Base-by-base conservation (phyloP, 495 filamentous ascomycete genomes). In the Tuber calosporum region DNA sequence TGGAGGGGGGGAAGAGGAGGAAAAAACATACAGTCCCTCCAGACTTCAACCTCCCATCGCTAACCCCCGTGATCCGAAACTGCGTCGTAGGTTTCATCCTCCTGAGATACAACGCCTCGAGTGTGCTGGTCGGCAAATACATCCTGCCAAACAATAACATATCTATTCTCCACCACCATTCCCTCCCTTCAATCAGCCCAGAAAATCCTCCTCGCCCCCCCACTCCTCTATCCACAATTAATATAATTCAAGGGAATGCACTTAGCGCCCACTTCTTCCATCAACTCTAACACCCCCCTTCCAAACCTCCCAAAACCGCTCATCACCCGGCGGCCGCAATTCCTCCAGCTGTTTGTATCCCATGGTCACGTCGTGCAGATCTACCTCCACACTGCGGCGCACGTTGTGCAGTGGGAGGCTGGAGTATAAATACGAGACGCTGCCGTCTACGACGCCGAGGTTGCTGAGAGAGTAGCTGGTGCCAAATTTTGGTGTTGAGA, bases 61-160 rank as follows among this genome's bases (percentile, higher is more conserved):
- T 96, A 34, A 96, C 94, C 67, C 92, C 91, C 36, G 89, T 90
- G 38, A 97, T 82, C 69, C 91, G 91, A 40, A 97, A 81, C 77
- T 97, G 93, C 73, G 90, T 86, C 8, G 89, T 91, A 2, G 92
- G 90, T 58, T 89, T 90, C 68, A 97, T 84, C 53, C 96, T 88
- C 66, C 91, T 89, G 58, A 98, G 84, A 81, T 97, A 93, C 58
- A 98, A 84, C 5, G 91, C 94, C 83, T 97, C 93, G 9, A 99
- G 86, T 20, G 90, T 92, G 9, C 91, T 93, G 30, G 87, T 87
- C 1, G 94, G 93, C 20, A 96, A 88, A 79, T 95, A 96, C 40
- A 98, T 86, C 37, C 93, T 90, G 40, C 95, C 95, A 83, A 97
- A 96, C 8, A 97, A 85, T 4, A 99, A 84, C 1, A 90, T 88